phyloP scores from a whole-genome alignment of 2,329 filamentous ascomycete species.

The Penicillium crustosum region DNA sequence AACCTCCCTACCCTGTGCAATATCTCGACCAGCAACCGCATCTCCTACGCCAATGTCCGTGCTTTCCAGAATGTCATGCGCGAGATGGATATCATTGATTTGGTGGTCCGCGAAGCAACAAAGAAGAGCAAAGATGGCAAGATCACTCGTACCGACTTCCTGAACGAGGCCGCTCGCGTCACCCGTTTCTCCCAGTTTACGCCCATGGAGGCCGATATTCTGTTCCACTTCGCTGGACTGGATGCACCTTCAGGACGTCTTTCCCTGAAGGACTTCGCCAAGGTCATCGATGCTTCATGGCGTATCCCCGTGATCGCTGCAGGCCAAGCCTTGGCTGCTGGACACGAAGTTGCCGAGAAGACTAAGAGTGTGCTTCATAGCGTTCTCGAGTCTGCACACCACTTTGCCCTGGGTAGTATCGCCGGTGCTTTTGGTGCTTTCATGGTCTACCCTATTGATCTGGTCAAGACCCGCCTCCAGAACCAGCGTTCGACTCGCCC shows the following conservation, averaged over 20 bases:
- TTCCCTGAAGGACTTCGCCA: conserved; percentile 80
- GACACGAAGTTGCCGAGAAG: conserved; percentile 55
- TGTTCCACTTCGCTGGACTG: conserved; percentile 96
- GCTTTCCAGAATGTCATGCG: conserved; percentile 98
- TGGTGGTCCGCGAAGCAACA: conserved; percentile 85
- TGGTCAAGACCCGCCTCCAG: conserved; percentile 98
- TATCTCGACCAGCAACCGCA: conserved; percentile 85
- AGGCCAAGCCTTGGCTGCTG: conserved; percentile 45
- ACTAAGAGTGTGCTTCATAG: conserved; percentile 61
- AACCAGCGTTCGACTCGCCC: conserved; percentile 85
- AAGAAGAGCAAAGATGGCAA: conserved; percentile 81
- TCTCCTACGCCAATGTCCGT: conserved; percentile 95
- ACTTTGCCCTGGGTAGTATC: conserved; percentile 84
- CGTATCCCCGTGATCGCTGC: conserved; percentile 63
- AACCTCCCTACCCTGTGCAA: conserved; percentile 93
- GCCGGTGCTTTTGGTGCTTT: conserved; percentile 97
- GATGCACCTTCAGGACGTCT: conserved; percentile 86
- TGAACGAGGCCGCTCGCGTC: conserved; percentile 87
- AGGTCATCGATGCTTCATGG: conserved; percentile 94
- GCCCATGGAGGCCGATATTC: conserved; percentile 96
- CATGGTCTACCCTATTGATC: conserved; percentile 98
- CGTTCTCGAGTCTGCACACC: conserved; percentile 76
- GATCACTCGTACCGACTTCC: conserved; percentile 90
- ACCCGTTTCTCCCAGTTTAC: conserved; percentile 96
- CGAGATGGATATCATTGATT: conserved; percentile 96